These are phyloP conservation scores for Lasiodiplodia gonubiensis DNA, from an alignment of 2,329 filamentous ascomycete species.

Conservation along the genomic window DNA sequence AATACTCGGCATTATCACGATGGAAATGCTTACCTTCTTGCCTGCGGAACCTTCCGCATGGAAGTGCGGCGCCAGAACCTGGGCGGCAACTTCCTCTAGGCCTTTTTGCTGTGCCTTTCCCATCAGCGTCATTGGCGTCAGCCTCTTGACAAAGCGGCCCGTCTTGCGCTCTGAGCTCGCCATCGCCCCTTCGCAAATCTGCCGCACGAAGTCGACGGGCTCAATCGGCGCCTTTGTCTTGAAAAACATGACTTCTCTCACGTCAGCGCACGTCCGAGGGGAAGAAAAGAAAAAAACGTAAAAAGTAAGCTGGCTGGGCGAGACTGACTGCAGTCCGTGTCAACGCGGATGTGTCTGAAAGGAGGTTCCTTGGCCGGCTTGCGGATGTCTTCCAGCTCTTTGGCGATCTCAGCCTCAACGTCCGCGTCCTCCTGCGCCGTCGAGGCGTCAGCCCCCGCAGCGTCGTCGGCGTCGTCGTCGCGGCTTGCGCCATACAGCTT, in stretches of 20 bases:
- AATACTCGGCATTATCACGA: neutral
- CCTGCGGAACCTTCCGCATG: conserved; percentile 55
- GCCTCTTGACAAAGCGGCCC: conserved; percentile 64
- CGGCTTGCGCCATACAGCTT: conserved; percentile 53
- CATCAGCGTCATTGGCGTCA: conserved; percentile 64
- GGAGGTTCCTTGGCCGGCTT: conserved; percentile 54
- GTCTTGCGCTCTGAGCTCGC: conserved; percentile 57
- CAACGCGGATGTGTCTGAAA: conserved; percentile 60
- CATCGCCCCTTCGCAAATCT: conserved; percentile 63
- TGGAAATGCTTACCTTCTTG: conserved; percentile 56
- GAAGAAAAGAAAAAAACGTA: conserved; percentile 8
- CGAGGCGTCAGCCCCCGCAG: conserved; percentile 29
- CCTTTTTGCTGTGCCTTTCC: conserved; percentile 73
- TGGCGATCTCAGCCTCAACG: conserved; percentile 74
- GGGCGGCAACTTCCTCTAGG: conserved; percentile 67
- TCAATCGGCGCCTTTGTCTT: conserved; percentile 62
- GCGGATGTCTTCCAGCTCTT: conserved; percentile 71
- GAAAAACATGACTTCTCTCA: conserved; percentile 61
- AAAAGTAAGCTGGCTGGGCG: neutral
- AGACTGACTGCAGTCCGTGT: conserved; percentile 60
- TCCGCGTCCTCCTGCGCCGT: conserved; percentile 52
- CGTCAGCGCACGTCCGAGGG: conserved; percentile 39
- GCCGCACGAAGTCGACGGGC: conserved; percentile 64
- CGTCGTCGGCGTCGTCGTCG: conserved; percentile 48
- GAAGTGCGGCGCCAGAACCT: conserved; percentile 70